Base-by-base conservation (phyloP, 805 yeast genomes). In the Schizosaccharomyces cryophilus region DNA sequence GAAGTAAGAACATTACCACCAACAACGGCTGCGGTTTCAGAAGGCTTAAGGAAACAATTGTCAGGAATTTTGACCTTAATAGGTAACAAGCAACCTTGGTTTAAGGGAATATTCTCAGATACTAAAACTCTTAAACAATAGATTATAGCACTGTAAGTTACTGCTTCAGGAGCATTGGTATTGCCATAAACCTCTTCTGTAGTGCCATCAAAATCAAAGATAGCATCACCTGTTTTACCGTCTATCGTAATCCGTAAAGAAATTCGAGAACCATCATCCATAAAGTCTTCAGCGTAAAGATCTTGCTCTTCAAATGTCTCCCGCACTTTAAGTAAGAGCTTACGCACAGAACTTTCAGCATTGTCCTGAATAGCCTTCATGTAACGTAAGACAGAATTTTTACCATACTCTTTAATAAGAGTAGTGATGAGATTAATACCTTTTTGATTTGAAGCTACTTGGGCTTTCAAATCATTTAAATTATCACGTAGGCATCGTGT, bases 1-100 rank as follows among this genome's bases (percentile, higher is more conserved):
- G 96, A 84, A 0, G 97, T 90, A 72, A 89, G 84, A 6, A 90
- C 97, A 70, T 90, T 90, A 7, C 96, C 96, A 56, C 89, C 93
- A 21, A 90, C 96, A 45, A 87, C 95, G 1, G 96, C 98, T 58
- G 94, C 90, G 17, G 85, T 90, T 47, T 78, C 78, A 21, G 82
- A 79, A 1, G 97, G 96, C 30, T 84, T 78, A 15, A 93, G 73
- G 17, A 85, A 72, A 2, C 84, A 79, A 9, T 78, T 78, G 56
- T 75, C 73, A 3, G 89, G 89, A 58, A 83, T 79, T 1, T 72
- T 72, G 31, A 90, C 80, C 6, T 80, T 73, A 60, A 90, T 80
- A 0, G 96, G 96, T 60, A 78, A 74, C 65, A 90, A 75, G 70
- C 96, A 90, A 7, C 98, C 97, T 69, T 88, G 95, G 69, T 90